phyloP scores from a whole-genome alignment of 2,329 filamentous ascomycete genomes.

The Ceratocystis lukuohia region DNA sequence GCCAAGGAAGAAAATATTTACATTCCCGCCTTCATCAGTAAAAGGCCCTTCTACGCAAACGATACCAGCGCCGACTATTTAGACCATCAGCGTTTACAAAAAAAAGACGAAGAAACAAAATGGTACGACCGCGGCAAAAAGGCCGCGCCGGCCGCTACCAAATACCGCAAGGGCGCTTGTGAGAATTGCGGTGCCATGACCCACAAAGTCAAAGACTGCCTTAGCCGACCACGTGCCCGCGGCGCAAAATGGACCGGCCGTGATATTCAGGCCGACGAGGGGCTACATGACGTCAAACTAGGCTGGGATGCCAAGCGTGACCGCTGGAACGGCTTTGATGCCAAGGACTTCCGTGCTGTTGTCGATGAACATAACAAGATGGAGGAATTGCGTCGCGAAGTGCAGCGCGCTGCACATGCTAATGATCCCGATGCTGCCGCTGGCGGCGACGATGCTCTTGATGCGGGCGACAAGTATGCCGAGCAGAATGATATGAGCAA shows the following conservation, averaged over 20 bases:
- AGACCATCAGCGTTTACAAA: constrained; percentile 83
- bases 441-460: constrained; percentile 24
- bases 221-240: constrained; percentile 74
- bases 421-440: constrained; percentile 39
- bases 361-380: constrained; percentile 80
- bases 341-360: constrained; percentile 72
- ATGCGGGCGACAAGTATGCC: constrained; percentile 64
- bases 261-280: constrained; percentile 86
- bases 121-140: constrained; percentile 91
- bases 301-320: constrained; percentile 97
- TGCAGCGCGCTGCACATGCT: constrained; percentile 36
- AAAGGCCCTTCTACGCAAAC: constrained; percentile 91
- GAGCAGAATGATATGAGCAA: constrained; percentile 96
- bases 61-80: constrained; percentile 76
- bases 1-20: constrained; percentile 94
- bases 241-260: constrained; percentile 86
- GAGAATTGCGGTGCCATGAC: constrained; percentile 97
- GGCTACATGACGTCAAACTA: constrained; percentile 69
- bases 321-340: constrained; percentile 95
- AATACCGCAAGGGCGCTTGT: constrained; percentile 94
- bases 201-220: constrained; percentile 87
- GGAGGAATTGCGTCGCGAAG: constrained; percentile 56
- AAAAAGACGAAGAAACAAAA: constrained; percentile 34
- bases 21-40: constrained; percentile 95
- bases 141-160: constrained; percentile 75